These are phyloP conservation scores for Westerdykella sp. DNA, from an alignment of 2,329 filamentous ascomycete genomes.

Conservation along the genomic window DNA sequence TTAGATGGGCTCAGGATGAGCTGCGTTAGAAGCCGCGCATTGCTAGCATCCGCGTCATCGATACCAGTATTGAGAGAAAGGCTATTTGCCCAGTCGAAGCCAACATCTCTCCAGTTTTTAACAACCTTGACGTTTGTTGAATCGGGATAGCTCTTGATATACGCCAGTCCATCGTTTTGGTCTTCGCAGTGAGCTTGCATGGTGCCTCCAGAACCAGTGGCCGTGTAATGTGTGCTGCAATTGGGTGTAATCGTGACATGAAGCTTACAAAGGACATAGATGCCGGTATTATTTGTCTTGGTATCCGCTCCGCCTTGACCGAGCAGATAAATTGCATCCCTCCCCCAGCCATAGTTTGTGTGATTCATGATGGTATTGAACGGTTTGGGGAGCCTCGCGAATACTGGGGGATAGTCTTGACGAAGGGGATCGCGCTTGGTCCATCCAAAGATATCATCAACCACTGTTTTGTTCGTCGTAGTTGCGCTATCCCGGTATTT, in stretches of 20 bases:
- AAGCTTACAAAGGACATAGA: conserved; percentile 63
- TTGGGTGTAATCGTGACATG: conserved; percentile 56
- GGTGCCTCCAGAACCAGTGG: conserved; percentile 47
- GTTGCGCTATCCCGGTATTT: conserved; percentile 17
- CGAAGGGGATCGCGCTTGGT: conserved; percentile 52
- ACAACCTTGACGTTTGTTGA: conserved; percentile 50
- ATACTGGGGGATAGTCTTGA: conserved; percentile 40
- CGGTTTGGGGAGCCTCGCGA: conserved; percentile 48
- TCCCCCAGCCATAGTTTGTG: conserved; percentile 29
- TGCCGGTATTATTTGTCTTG: conserved; percentile 14
- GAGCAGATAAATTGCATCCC: conserved; percentile 61
- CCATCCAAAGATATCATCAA: conserved; percentile 68
- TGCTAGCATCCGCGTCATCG: conserved; percentile 40
- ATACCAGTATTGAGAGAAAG: conserved; percentile 42
- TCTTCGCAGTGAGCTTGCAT: conserved; percentile 60
- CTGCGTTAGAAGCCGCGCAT: conserved; percentile 41
- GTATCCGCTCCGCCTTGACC: conserved; percentile 29
- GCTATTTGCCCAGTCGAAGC: conserved; percentile 38
- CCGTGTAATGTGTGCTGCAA: conserved; percentile 57
- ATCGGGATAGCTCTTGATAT: conserved; percentile 46
- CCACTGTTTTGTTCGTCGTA: conserved; percentile 40
- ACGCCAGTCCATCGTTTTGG: conserved; percentile 49
- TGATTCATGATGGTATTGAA: conserved; percentile 56
- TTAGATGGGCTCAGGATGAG: conserved; percentile 32
- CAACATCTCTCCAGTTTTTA: conserved; percentile 42